Base-by-base conservation (phyloP, 2,329 filamentous ascomycete species). In the Verticillium nonalfalfae region DNA sequence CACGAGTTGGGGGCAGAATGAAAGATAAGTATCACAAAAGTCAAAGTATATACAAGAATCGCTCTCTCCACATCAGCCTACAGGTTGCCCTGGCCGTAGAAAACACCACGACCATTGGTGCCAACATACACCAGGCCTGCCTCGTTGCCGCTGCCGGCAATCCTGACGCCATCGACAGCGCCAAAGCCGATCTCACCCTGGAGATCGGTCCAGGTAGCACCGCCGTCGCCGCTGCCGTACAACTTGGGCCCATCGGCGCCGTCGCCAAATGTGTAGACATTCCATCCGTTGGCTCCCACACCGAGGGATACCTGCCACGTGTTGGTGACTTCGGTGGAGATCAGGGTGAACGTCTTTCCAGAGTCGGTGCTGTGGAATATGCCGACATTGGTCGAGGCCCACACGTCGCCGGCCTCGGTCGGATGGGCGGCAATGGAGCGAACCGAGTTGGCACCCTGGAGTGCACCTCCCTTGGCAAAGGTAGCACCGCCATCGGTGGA, bases 381-480 rank as follows among this genome's bases (percentile, higher is more conserved):
- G 10, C 84, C 84, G 0, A 67, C 73, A 60, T 85, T 75, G 0
- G 83, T 85, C 1, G 83, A 84, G 1, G 82, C 82, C 72, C 79
- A 84, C 55, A 90, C 79, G 57, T 86, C 83, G n/a, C 89, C 87
- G 0, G 84, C 82, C 11, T 78, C 75, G 11, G 79, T 77, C 0
- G 86, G 85, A 63, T 87, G 79, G 0, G 78, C 78, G 15, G 81
- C 83, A 14, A 90, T 78, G 35, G 81, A 78, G 50, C 85, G 85
- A 61, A 89, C 74, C n/a, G 74, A 68, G 2, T 71, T 75, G 2
- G 74, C 77, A 11, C 73, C 72, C 3, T 70, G 72, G 0, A 83
- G 69, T 0, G 74, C 66, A 0, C 74, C 73, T 0, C 65, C 71
- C 7, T 73, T 68, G 6, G 74, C 65, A 64, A 86, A 86, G 3